These are phyloP conservation scores for Phytomonas francai DNA, from an alignment of 208 protist genomes.

Conservation along the genomic window DNA sequence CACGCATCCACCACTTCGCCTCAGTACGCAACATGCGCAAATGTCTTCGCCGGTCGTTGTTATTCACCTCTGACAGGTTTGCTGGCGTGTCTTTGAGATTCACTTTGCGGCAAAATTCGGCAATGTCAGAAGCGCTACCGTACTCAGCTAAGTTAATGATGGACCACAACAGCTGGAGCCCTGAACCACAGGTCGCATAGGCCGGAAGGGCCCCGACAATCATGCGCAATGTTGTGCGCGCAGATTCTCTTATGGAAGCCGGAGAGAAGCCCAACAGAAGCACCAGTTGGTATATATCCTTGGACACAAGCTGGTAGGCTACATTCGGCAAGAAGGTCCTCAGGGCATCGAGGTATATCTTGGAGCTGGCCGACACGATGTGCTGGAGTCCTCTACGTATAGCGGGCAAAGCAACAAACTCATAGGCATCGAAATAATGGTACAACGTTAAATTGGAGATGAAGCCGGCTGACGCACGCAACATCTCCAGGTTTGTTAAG, in stretches of 20 bases:
- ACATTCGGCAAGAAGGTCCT: conserved; percentile 28
- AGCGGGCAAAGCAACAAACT: conserved; percentile 65
- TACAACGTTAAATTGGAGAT: conserved; percentile 73
- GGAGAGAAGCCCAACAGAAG: conserved; percentile 63
- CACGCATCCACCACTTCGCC: conserved; percentile 39
- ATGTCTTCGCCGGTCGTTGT: conserved; percentile 41
- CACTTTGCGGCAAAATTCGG: conserved; percentile 41
- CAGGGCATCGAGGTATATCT: conserved; percentile 38
- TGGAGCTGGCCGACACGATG: conserved; percentile 39
- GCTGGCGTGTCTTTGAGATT: conserved; percentile 41
- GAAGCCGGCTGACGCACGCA: conserved; percentile 58
- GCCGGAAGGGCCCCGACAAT: conserved; percentile 51
- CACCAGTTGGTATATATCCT: conserved; percentile 58
- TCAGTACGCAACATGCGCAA: conserved; percentile 30
- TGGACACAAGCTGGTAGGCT: conserved; percentile 36
- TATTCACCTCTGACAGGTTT: conserved; percentile 36
- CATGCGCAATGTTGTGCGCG: conserved; percentile 35
- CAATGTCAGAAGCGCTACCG: conserved; percentile 40
- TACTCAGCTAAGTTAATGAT: conserved; percentile 55
- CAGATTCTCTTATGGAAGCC: conserved; percentile 50
- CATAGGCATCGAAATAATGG: conserved; percentile 69
- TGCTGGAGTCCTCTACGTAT: conserved; percentile 29
- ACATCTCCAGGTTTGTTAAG: conserved; percentile 60
- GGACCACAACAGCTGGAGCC: conserved; percentile 69
- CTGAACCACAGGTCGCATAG: conserved; percentile 35